Evolutionary conservation across 768 basidiomycete genomes (phyloP), one percentile per base, ranked within the genome.

Genomic region (Mycena olivaceomarginata): DNA sequence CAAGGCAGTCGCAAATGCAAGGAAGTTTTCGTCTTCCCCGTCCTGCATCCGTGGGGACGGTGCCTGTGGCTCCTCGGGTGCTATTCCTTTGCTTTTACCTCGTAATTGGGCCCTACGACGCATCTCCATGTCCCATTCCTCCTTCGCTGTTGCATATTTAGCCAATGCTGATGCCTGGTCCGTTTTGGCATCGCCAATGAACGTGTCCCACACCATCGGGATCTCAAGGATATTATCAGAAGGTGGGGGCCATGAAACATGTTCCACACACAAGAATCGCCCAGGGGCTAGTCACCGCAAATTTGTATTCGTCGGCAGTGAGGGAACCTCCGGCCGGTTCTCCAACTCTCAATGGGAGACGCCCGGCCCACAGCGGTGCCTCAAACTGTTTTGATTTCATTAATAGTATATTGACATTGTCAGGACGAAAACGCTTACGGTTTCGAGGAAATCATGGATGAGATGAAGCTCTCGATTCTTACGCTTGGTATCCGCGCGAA

Each of bases 231-330:
- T 22, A 60, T 22, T 22, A 48, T 31, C n/a, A 60, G 25, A 41
- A 2, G 4, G 5, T 25, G 48, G 2, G 3, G 82, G 37, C 4
- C 10, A 70, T 60, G 13, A 31, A 43, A n/a, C 16, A 76, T 67
- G 5, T 59, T 79, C 80, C 16, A 79, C 70, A 37, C 8, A 56
- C 53, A 15, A 56, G 20, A n/a, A 81, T 73, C 7, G 77, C 62
- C 75, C 62, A 73, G 7, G 74, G 65, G 7, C 56, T 45, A 9
- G 72, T 80, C 5, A 73, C 73, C 2, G 79, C 56, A 46, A 80
- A 70, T 70, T 82, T 82, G 64, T 81, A 83, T 31, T 83, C 82
- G 65, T 83, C 81, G 1, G 82, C 82, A 16, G 73, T 77, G 2
- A 82, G 72, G 4, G 71, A 76, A 3, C 82, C 82, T 9, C 82